A percentile compares a stretch with the other conserved stretches of the same genome.
Evolutionary conservation across 495 filamentous ascomycete genomes (phyloP).

Genomic region (Penicillium dipodomyicola): DNA sequence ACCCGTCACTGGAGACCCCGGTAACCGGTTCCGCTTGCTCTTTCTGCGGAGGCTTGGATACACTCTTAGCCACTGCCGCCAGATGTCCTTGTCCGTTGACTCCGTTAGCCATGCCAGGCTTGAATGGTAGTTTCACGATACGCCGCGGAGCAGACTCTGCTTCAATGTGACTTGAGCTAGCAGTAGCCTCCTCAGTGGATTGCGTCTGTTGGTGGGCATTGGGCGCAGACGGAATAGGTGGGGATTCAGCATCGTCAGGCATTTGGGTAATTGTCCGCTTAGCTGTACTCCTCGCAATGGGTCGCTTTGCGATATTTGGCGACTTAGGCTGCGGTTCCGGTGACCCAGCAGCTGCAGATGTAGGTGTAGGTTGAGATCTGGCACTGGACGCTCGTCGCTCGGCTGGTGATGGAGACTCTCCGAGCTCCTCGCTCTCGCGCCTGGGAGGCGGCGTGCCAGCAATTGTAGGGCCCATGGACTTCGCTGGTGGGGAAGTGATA

Average conservation of each 20-base stretch:
- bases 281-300: background rate
- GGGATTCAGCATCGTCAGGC: background rate
- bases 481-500: background rate
- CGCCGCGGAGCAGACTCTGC: background rate
- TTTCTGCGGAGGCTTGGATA: background rate
- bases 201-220: background rate
- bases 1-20: background rate
- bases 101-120: background rate
- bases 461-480: background rate
- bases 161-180: background rate
- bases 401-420: slow-evolving; percentile 21
- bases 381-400: background rate
- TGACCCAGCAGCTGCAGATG: background rate
- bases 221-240: background rate
- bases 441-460: slow-evolving; percentile 6
- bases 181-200: background rate
- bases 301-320: background rate
- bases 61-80: background rate
- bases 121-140: background rate
- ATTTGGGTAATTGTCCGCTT: slow-evolving; percentile 6
- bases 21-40: slow-evolving; percentile 1
- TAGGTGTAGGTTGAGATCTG: slow-evolving; percentile 1
- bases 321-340: background rate
- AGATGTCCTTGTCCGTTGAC: background rate
- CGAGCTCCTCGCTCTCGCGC: slow-evolving; percentile 31